Base-by-base conservation (phyloP, 208 protist genomes). In the Porcisia hertigi region DNA sequence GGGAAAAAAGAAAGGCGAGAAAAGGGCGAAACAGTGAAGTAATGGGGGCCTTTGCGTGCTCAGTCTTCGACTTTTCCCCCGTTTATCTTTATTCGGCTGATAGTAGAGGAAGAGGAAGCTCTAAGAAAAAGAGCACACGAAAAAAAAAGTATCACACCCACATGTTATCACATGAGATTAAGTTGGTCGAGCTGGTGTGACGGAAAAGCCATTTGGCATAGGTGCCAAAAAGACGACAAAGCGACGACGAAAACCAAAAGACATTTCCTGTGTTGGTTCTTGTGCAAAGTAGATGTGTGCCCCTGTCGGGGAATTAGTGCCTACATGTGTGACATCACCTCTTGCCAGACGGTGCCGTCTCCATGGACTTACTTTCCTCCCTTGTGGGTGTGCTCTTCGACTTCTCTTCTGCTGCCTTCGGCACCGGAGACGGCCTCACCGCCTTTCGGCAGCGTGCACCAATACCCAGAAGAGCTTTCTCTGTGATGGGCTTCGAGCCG, bases 361-460 rank as follows among this genome's bases (percentile, higher is more conserved):
- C 62, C 43, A 60, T 74, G 36, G 52, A 70, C 41, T 57, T 53
- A 25, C 45, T 18, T 36, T 74, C 53, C 53, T 76, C 59, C 34
- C 67, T 72, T 45, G 54, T 63, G 39, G 69, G 14, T 45, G 63
- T 36, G 45, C 60, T 69, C 55, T 64, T 70, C 6, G 14, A 57
- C 63, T 71, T 77, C 54, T 71, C 76, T 53, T 74, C 73, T n/a
- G 54, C 73, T 67, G 54, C 39, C 76, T 76, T 90, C 47, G 67
- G 76, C 53, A 43, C 47, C 66, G 69, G 36, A n/a, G 63, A 59
- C 34, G 55, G 64, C 73, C 76, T 83, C 20, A 71, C 75, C 6
- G 80, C 90, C 53, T 88, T 88, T 45, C 90, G 91, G 79, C 91
- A 96, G 75, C 93, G 91, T 41, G 93, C 93, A 45, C 91, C 92